Base-by-base conservation (phyloP, 352 stramenopile species). In the Globisporangium spinosum region DNA sequence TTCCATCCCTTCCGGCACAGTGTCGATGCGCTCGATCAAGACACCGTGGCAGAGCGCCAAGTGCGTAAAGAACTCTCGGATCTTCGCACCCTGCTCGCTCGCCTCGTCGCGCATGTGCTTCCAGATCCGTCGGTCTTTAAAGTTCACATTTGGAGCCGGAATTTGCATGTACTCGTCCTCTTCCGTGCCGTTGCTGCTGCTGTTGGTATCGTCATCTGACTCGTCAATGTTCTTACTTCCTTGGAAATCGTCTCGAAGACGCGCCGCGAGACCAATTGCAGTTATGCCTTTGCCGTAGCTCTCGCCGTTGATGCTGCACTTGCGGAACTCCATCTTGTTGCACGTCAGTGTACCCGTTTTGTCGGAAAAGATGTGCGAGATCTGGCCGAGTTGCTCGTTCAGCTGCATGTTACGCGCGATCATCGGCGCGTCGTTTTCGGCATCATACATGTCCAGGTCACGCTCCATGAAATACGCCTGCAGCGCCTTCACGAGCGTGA, bases 291-390 rank as follows among this genome's bases (percentile, higher is more conserved):
- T 94, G 43, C 89, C 89, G 65, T 96, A 96, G 32, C 77, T 89
- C 20, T 78, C 74, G 6, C 89, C 89, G 56, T 82, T 79, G 61
- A 96, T 91, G 27, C 80, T 92, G 68, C 86, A 95, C 71, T 96
- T 96, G 27, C 89, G 85, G 66, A 96, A 96, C 67, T 96, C 89
- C 89, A 96, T 96, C 64, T 89, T 90, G 74, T 96, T 96, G 72
- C 88, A 95, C 2, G 89, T 96, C 0, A 96, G 70, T 0, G 89
- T 96, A 20, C 88, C 88, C 0, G 89, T 96, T 63, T 96, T 96
- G 69, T 96, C 88, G 1, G 83, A 98, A 74, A 99, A 99, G 25
- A 99, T 97, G 75, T 99, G 98, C 55, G 98, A 96, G 57, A 99
- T 94, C 60, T 96, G 83, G 4, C 89, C 89, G 12, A 96, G 74